These are phyloP conservation scores for Rhodotorula toruloides DNA, from an alignment of 768 basidiomycete species.

Conservation along the genomic window DNA sequence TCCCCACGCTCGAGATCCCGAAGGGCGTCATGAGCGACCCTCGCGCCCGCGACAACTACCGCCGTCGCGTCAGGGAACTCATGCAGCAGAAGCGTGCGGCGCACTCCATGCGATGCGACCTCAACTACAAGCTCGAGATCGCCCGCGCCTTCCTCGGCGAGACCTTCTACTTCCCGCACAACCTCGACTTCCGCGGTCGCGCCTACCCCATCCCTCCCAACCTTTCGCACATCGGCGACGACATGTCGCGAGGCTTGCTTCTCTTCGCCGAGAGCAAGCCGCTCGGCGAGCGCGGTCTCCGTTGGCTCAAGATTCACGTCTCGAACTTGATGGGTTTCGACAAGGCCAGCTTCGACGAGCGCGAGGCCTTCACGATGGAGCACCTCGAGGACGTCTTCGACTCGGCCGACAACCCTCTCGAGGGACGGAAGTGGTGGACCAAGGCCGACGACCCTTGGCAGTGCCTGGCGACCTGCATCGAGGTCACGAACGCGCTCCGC, in stretches of 20 bases:
- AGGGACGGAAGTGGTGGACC: conserved; percentile 81
- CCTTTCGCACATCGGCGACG: conserved; percentile 91
- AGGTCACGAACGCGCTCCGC: conserved; percentile 72
- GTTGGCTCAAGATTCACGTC: conserved; percentile 93
- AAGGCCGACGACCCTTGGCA: conserved; percentile 96
- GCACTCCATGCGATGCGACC: conserved; percentile 83
- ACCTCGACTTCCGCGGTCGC: conserved; percentile 93
- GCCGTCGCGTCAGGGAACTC: conserved; percentile 49
- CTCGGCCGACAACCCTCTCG: conserved; percentile 71
- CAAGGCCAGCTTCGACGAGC: conserved; percentile 88
- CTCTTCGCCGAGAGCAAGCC: conserved; percentile 73
- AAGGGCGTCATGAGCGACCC: conserved; percentile 50
- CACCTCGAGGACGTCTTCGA: conserved; percentile 74
- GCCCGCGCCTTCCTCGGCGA: conserved; percentile 88
- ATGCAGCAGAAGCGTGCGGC: conserved; percentile 48
- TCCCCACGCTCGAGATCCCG: conserved; percentile 59
- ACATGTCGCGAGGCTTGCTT: conserved; percentile 75
- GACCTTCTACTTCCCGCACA: conserved; percentile 86
- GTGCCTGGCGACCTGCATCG: conserved; percentile 85
- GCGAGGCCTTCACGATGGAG: conserved; percentile 69
- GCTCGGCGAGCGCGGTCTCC: conserved; percentile 74
- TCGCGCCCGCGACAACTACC: conserved; percentile 56
- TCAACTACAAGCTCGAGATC: conserved; percentile 96
- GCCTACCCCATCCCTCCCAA: conserved; percentile 96
- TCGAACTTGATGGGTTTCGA: conserved; percentile 90